Conservation (phyloP, 73 alveolate genomes). For the Effrenium voratum region DNA sequence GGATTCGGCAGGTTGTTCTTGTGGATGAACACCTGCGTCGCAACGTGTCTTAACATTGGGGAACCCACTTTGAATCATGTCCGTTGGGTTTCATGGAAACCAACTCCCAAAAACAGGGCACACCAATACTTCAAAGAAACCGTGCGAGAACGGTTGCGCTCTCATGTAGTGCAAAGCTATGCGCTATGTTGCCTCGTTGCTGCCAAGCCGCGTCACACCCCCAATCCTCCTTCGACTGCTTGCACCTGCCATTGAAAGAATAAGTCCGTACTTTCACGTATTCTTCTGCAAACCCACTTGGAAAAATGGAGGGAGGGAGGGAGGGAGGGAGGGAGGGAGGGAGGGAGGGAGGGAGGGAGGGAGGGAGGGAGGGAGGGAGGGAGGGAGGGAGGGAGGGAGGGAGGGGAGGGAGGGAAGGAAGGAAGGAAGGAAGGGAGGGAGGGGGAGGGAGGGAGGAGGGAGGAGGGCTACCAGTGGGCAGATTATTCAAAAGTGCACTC, state of each 20-base stretch:
- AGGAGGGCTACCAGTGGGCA: not conserved
- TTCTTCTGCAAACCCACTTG: too few species aligned
- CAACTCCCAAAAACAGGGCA: too few species aligned
- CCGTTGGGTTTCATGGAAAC: too few species aligned
- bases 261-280: too few species aligned
- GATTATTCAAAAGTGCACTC: not conserved
- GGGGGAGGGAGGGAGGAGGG: not conserved
- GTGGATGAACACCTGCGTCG: constrained; percentile 25
- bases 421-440: not conserved
- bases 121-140: too few species aligned
- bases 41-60: too few species aligned
- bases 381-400: not conserved
- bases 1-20: constrained; percentile 33
- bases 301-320: not conserved
- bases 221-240: constrained; percentile 40
- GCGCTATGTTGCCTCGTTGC: too few species aligned
- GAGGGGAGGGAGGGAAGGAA: not conserved
- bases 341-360: not conserved
- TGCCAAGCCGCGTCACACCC: not conserved
- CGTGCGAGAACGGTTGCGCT: too few species aligned
- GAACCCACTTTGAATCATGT: too few species aligned
- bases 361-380: not conserved
- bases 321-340: not conserved
- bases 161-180: too few species aligned
- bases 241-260: too few species aligned